phyloP scores from a whole-genome alignment of 2,329 filamentous ascomycete species.

The Xylariaceae sp. region DNA sequence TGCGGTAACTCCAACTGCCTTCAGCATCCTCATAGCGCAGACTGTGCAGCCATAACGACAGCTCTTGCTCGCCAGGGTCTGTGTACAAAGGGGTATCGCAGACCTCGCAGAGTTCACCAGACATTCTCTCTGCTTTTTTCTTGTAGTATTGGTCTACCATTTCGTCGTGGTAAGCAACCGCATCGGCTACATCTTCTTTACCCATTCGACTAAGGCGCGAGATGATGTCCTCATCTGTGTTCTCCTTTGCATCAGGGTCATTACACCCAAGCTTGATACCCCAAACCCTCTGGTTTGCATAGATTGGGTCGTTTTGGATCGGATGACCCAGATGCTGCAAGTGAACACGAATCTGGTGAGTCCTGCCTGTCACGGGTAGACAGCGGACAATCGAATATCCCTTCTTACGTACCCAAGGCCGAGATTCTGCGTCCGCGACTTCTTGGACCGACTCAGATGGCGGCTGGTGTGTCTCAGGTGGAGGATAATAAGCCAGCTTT shows the following conservation, averaged over 20 bases:
- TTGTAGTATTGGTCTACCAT: conserved; percentile 89
- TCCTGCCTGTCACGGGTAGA: conserved; percentile 85
- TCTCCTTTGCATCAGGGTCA: conserved; percentile 59
- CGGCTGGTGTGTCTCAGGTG: conserved; percentile 16
- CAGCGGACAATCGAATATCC: conserved; percentile 96
- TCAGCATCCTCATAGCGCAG: conserved; percentile 79
- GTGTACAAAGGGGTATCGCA: conserved; percentile 89
- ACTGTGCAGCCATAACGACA: conserved; percentile 91
- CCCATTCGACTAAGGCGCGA: conserved; percentile 82
- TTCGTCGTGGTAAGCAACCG: conserved; percentile 87
- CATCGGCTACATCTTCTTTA: conserved; percentile 85
- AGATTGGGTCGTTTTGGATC: conserved; percentile 96
- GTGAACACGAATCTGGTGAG: conserved; percentile 92
- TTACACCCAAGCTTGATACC: conserved; percentile 68
- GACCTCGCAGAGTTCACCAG: conserved; percentile 71
- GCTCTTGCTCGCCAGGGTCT: conserved; percentile 82
- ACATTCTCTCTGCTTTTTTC: conserved; percentile 88
- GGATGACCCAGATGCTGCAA: conserved; percentile 91
- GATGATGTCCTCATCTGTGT: conserved; percentile 86
- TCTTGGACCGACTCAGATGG: conserved; percentile 15
- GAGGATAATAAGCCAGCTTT: conserved; percentile 83
- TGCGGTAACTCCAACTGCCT: conserved; percentile 83
- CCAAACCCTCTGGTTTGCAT: conserved; percentile 90
- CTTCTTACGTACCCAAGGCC: conserved; percentile 50
- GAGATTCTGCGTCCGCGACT: conserved; percentile 26